A percentile compares a stretch with the other conserved stretches of the same genome.
phyloP scores from a whole-genome alignment of 441 rosid genomes.

The Eugenia klotzschiana region DNA sequence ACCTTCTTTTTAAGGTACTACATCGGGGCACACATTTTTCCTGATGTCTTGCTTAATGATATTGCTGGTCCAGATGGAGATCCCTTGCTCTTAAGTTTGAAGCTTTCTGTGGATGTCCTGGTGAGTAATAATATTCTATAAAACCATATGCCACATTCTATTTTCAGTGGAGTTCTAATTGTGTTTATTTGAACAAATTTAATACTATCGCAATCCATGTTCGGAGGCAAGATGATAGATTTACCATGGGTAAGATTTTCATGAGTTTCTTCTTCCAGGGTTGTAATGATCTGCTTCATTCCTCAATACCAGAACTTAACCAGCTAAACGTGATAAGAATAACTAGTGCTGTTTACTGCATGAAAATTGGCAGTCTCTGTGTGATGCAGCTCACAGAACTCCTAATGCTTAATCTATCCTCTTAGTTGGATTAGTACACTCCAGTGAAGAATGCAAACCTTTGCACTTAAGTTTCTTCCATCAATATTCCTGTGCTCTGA shows the following conservation, averaged over 20 bases:
- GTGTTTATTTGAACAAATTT: neutral
- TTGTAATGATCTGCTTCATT: neutral
- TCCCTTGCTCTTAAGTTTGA: slow-evolving; percentile 78
- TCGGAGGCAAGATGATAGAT: neutral
- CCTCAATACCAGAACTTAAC: neutral
- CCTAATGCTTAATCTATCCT: neutral
- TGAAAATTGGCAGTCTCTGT: neutral
- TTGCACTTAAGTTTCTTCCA: neutral
- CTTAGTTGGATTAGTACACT: neutral
- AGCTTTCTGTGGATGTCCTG: slow-evolving; percentile 92
- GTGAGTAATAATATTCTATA: slow-evolving; percentile 30
- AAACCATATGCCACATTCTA: neutral
- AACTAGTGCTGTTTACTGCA: neutral
- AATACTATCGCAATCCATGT: neutral
- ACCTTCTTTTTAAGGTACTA: slow-evolving; percentile 50
- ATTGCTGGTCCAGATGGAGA: slow-evolving; percentile 89
- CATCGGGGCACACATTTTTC: slow-evolving; percentile 69
- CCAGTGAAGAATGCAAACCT: neutral
- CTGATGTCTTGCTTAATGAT: slow-evolving; percentile 87
- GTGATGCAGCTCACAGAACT: neutral
- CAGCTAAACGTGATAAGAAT: neutral
- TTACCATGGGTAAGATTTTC: neutral
- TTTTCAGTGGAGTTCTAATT: neutral
- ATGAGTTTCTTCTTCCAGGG: neutral
- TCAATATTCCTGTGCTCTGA: neutral